Evolutionary conservation across 2,329 filamentous ascomycete genomes (phyloP).

Genomic region (Stromatinia cepivora): DNA sequence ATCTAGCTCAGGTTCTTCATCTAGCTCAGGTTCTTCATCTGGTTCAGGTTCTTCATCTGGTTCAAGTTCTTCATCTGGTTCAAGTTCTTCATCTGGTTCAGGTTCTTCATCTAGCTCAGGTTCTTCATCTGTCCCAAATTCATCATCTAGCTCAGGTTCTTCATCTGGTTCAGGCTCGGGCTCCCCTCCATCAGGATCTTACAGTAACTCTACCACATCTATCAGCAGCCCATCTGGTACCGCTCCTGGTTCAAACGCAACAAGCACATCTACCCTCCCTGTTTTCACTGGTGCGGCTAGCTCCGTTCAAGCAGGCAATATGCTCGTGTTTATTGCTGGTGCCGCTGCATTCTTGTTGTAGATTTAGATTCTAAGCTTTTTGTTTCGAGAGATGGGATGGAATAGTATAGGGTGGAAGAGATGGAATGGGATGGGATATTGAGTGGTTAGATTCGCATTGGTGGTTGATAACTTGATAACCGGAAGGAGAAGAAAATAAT

Average conservation of each 20-base stretch:
- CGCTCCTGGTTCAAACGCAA: neutral
- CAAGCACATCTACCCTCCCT: neutral
- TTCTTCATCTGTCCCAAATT: neutral
- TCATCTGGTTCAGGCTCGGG: neutral
- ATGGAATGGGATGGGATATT: neutral
- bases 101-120: neutral
- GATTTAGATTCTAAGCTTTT: neutral
- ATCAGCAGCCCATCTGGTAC: neutral
- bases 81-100: neutral
- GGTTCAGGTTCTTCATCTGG: neutral
- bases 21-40: neutral
- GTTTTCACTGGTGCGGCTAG: neutral
- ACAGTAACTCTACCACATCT: neutral
- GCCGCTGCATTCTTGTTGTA: slow-evolving; percentile 10
- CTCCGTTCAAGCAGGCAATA: neutral
- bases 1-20: neutral
- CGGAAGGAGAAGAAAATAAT: neutral
- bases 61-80: neutral
- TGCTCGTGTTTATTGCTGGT: slow-evolving; percentile 5
- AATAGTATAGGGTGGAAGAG: no score
- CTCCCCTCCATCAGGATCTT: neutral
- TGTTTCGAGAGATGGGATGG: neutral
- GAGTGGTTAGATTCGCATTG: no score
- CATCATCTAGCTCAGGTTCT: neutral
- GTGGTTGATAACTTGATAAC: no score